Percentiles rank a stretch among this genome's conserved stretches.
phyloP scores from a whole-genome alignment of 106 monocot species.

The Phalaenopsis aphrodite region DNA sequence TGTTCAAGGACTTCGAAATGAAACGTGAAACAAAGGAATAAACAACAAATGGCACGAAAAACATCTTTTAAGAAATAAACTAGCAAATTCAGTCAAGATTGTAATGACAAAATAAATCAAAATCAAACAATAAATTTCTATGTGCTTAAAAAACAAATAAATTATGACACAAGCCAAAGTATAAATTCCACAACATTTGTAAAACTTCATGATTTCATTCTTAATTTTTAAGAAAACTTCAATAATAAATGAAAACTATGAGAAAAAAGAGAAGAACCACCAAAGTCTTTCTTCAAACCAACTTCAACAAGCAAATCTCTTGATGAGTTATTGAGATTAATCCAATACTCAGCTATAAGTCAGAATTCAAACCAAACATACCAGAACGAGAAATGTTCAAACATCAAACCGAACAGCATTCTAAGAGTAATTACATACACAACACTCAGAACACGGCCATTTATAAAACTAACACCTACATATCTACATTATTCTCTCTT shows the following conservation, averaged over 20 bases:
- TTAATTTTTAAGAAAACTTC: neutral
- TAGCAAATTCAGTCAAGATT: neutral
- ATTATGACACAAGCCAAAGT: neutral
- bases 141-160: neutral
- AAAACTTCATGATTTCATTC: neutral
- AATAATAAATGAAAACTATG: neutral
- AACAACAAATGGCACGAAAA: neutral
- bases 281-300: neutral
- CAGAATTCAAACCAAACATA: neutral
- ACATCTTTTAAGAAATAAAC: neutral
- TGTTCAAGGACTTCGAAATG: neutral
- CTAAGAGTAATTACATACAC: neutral
- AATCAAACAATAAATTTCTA: neutral
- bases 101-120: neutral
- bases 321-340: neutral
- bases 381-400: neutral
- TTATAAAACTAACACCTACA: no score
- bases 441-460: no score
- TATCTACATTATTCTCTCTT: no score
- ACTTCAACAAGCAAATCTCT: neutral
- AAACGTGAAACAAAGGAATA: neutral
- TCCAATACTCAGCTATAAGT: neutral
- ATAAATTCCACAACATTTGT: neutral
- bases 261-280: neutral
- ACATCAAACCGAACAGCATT: neutral